Base-by-base conservation (phyloP, 2,329 filamentous ascomycete genomes). In the Cercospora sojina region DNA sequence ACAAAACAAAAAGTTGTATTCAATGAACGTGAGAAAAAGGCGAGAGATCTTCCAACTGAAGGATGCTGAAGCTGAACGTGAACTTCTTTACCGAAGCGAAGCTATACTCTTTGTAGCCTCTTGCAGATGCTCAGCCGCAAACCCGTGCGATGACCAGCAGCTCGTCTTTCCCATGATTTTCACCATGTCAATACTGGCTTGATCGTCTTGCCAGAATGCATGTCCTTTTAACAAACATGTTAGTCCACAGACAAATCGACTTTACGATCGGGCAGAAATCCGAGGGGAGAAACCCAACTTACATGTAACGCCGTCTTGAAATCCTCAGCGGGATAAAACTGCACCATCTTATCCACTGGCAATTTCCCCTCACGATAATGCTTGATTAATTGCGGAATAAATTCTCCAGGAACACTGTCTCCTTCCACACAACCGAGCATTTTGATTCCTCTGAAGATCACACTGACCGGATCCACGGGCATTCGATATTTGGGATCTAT, bases 341-440 rank as follows among this genome's bases (percentile, higher is more conserved):
- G 79, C 51, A 80, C 74, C 27, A 83, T 71, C 68, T 80, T 79
- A 18, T 82, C 75, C 59, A 82, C 74, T 1, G 81, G 81, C 27
- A 83, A 78, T 62, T 76, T 78, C 5, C 80, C 81, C 10, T 78
- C 72, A n/a, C 75, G 73, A 66, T 80, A 80, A 78, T 80, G 81
- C 60, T 78, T 64, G 13, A 83, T 80, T 77, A 83, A 77, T 62
- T 79, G 67, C 1, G 81, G 81, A 2, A 83, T 74, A 66, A 78
- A 80, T 67, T 80, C 73, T 9, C 62, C 67, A 13, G 79, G 78
- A 25, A 75, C 70, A 4, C 77, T 77, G 64, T 83, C 79, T 1
- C 80, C 80, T 55, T 83, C 79, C 18, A 79, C 77, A 49, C 80
- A 81, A 0, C 82, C 82, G 2, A 81, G 79, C 18, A 82, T 80